phyloP scores from a whole-genome alignment of 1,139 yeast genomes.

The Hemisphaericaspora xylanilytica region DNA sequence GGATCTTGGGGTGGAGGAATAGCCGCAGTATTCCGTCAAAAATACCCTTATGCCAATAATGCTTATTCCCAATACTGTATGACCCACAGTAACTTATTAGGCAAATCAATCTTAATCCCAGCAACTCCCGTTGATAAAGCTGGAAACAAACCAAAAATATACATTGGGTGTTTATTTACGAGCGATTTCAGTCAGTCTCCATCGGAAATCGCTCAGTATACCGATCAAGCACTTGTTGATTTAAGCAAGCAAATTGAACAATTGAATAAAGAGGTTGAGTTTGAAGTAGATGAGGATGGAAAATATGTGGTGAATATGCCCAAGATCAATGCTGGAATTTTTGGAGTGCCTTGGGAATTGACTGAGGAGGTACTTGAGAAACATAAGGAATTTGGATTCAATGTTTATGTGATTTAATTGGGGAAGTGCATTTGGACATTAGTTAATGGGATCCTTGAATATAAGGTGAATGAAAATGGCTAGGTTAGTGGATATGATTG shows the following conservation, averaged over 20 bases:
- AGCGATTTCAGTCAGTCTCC: conserved; percentile 42
- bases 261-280: conserved; percentile 12
- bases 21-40: conserved; percentile 49
- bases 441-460: too few species aligned
- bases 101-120: conserved; percentile 51
- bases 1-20: conserved; percentile 90
- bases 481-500: too few species aligned
- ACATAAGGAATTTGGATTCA: conserved; percentile 27
- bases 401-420: conserved; percentile 37
- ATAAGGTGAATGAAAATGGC: too few species aligned
- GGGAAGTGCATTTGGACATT: too few species aligned
- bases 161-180: conserved; percentile 64
- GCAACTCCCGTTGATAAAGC: conserved; percentile 26
- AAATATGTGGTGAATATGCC: conserved; percentile 56
- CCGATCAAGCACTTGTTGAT: conserved; percentile 47
- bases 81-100: conserved; percentile 39
- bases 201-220: conserved; percentile 45
- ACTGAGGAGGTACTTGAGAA: conserved; percentile 52
- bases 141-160: conserved; percentile 22
- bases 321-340: conserved; percentile 75
- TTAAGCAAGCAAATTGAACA: conserved; percentile 27
- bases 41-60: conserved; percentile 52
- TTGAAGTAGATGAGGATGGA: conserved; percentile 14
- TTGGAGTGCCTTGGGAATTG: conserved; percentile 72
- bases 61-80: conserved; percentile 50